These are phyloP conservation scores for Heracleum sosnowskyi DNA, from an alignment of 129 eudicot species.

Conservation along the genomic window DNA sequence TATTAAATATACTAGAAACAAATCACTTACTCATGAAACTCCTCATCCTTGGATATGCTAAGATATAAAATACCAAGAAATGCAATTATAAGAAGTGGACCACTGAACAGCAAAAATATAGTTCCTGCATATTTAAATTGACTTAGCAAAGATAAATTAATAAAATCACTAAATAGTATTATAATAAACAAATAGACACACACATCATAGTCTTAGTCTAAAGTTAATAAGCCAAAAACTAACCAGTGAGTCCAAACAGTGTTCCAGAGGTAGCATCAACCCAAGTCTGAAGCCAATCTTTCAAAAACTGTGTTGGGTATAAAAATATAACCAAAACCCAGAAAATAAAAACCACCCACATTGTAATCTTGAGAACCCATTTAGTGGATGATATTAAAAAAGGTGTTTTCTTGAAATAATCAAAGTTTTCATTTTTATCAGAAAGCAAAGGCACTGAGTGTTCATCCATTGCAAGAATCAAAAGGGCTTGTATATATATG, in stretches of 20 bases:
- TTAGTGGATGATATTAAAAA: constrained; percentile 34
- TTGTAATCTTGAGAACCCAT: constrained; percentile 53
- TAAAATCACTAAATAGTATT: background rate
- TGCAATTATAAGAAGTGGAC: constrained; percentile 53
- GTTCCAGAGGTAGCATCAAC: constrained; percentile 30
- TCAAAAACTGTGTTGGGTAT: constrained; percentile 32
- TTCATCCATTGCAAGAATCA: constrained; percentile 38
- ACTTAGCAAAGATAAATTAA: background rate
- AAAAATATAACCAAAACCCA: constrained; percentile 57
- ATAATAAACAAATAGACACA: background rate
- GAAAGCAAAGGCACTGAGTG: constrained; percentile 51
- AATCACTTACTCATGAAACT: constrained; percentile 39
- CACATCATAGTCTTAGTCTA: background rate
- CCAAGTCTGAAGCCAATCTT: constrained; percentile 13
- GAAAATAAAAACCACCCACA: constrained; percentile 65
- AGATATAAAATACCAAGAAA: constrained; percentile 53
- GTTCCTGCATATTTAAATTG: constrained; percentile 41
- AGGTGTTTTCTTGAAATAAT: constrained; percentile 25
- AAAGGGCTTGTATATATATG: background rate
- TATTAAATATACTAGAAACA: background rate
- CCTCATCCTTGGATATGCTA: constrained; percentile 49
- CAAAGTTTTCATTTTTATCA: constrained; percentile 20
- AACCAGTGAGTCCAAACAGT: constrained; percentile 61
- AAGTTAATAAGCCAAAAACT: background rate
- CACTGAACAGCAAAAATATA: constrained; percentile 50